phyloP scores from a whole-genome alignment of 1,284 basidiomycete species.

The Ustilago sp. region DNA sequence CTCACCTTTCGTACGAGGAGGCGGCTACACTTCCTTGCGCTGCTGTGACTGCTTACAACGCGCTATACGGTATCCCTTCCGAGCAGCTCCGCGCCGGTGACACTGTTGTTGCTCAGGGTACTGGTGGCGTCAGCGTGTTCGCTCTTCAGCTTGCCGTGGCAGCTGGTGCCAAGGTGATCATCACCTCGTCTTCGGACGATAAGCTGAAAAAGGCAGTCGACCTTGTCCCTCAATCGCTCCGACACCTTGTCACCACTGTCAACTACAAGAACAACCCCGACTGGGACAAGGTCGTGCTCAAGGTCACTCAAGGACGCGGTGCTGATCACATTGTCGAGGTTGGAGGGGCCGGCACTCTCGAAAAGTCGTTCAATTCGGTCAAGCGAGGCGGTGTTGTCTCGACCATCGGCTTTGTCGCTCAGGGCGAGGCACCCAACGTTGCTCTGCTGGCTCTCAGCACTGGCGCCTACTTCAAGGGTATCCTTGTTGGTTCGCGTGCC shows the following conservation, averaged over 20 bases:
- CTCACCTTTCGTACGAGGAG: constrained; percentile 74
- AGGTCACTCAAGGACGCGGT: constrained; percentile 73
- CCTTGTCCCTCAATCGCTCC: constrained; percentile 59
- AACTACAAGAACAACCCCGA: constrained; percentile 75
- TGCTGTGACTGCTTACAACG: constrained; percentile 74
- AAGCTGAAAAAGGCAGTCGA: constrained; percentile 71
- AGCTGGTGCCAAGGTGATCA: constrained; percentile 75
- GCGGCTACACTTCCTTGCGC: constrained; percentile 73
- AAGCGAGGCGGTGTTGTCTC: constrained; percentile 73
- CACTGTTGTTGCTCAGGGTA: constrained; percentile 75
- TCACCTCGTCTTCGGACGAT: constrained; percentile 76
- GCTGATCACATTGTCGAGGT: constrained; percentile 76
- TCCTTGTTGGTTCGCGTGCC: constrained; percentile 69
- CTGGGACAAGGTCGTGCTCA: constrained; percentile 74
- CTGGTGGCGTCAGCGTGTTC: constrained; percentile 76
- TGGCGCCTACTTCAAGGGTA: constrained; percentile 66
- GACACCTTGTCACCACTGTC: constrained; percentile 50
- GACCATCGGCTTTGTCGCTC: constrained; percentile 73
- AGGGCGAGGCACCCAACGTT: constrained; percentile 44
- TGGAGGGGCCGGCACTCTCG: constrained; percentile 74
- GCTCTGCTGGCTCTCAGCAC: constrained; percentile 32
- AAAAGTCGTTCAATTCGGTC: constrained; percentile 72
- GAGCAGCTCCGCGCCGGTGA: constrained; percentile 71
- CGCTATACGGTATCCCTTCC: constrained; percentile 71
- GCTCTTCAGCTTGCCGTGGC: constrained; percentile 74